phyloP scores from a whole-genome alignment of 495 filamentous ascomycete genomes.

The Lophium mytilinum region DNA sequence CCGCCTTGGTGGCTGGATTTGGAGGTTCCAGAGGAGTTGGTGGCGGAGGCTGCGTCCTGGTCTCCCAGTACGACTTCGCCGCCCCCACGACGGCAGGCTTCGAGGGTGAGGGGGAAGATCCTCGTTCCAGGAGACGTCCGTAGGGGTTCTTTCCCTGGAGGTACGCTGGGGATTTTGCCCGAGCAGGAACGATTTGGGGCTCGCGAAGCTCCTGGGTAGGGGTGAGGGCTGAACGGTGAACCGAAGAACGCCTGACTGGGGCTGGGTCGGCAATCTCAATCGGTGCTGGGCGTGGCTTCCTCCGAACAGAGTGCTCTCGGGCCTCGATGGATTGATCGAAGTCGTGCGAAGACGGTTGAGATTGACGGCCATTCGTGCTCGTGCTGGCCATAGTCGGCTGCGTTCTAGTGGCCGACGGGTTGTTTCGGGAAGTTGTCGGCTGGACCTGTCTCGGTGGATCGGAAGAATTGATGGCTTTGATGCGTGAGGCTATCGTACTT shows the following conservation, averaged over 20 bases:
- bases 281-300: neutral
- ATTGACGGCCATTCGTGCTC: neutral
- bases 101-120: neutral
- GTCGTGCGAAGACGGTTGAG: neutral
- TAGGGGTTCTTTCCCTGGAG: slow-evolving; percentile 21
- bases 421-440: no score
- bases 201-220: neutral
- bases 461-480: neutral
- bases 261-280: neutral
- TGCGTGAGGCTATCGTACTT: neutral
- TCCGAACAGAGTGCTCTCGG: neutral
- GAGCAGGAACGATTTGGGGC: neutral
- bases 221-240: neutral
- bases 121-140: slow-evolving; percentile 15
- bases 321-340: neutral
- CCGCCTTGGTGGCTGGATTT: neutral
- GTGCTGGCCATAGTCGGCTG: no score
- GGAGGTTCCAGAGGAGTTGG: no score
- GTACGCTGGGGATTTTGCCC: slow-evolving; percentile 18
- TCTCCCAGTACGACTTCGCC: slow-evolving; percentile 16
- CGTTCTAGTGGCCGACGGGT: no score
- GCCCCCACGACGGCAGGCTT: slow-evolving; percentile 11
- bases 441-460: neutral
- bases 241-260: neutral
- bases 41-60: slow-evolving; percentile 9